Conservation (phyloP, 75 land plant genomes). For the Adiantum capillusveneris region DNA sequence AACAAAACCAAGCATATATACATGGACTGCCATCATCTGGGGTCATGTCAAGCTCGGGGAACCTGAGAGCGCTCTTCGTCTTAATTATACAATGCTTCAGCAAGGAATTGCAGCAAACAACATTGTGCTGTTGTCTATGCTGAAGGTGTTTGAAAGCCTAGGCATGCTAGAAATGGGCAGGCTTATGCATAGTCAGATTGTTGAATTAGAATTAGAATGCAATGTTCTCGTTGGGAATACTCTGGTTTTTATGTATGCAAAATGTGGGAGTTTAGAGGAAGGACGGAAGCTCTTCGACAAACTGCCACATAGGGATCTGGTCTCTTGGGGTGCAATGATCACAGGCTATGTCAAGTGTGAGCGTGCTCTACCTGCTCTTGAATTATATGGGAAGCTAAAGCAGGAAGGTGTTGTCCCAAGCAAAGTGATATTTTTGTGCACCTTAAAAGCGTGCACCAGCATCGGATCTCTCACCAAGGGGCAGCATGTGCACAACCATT, state of each 20-base stretch:
- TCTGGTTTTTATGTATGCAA: constrained; percentile 16
- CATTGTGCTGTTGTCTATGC: constrained; percentile 19
- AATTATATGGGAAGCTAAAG: not conserved
- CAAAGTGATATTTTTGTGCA: constrained; percentile 2
- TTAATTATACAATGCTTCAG: constrained; percentile 17
- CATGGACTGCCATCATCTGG: constrained; percentile 34
- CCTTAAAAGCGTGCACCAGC: constrained; percentile 5
- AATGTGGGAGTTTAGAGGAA: constrained; percentile 22
- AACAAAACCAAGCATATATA: constrained; percentile 23
- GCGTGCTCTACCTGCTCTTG: not conserved
- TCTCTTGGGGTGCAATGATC: constrained; percentile 13
- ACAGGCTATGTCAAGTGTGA: constrained; percentile 8
- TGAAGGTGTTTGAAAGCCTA: constrained; percentile 37
- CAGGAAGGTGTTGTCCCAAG: constrained; percentile 9
- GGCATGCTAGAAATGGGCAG: constrained; percentile 16
- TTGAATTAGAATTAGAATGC: not conserved
- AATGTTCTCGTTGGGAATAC: constrained; percentile 9
- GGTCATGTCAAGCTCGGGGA: constrained; percentile 20
- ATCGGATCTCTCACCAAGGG: not conserved
- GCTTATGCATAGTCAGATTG: constrained; percentile 11
- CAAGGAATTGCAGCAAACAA: constrained; percentile 13
- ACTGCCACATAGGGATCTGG: constrained; percentile 10
- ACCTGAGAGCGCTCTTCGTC: constrained; percentile 17
- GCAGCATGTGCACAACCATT: not conserved
- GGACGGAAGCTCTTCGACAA: constrained; percentile 6